Evolutionary conservation across 208 protist species (phyloP).

Genomic region (Wallacemonas sp.): DNA sequence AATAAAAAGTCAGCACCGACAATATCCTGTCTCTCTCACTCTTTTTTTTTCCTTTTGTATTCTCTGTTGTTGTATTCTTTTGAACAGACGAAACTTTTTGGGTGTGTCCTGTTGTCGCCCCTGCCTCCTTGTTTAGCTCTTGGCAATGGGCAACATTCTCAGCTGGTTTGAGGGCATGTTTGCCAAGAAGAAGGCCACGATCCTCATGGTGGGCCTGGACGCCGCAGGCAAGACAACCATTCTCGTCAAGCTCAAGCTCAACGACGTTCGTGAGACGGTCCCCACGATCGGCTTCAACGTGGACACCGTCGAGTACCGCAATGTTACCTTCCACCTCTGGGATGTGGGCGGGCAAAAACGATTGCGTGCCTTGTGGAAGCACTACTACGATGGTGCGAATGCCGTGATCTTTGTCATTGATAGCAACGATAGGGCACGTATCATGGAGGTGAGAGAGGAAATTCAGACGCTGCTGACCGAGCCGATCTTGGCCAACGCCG

Average conservation of each 20-base stretch:
- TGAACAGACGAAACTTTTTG: not conserved
- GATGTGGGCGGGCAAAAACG: slow-evolving; percentile 97
- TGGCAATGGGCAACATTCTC: slow-evolving; percentile 70
- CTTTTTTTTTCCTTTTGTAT: slow-evolving; percentile 9
- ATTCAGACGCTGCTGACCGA: slow-evolving; percentile 79
- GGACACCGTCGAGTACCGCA: slow-evolving; percentile 97
- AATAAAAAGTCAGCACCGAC: slow-evolving; percentile 12
- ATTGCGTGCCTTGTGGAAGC: slow-evolving; percentile 94
- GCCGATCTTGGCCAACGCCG: slow-evolving; percentile 70
- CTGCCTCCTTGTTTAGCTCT: not conserved
- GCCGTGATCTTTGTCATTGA: slow-evolving; percentile 96
- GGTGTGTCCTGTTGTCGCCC: not conserved
- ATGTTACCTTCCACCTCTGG: slow-evolving; percentile 98
- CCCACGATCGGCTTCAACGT: slow-evolving; percentile 99
- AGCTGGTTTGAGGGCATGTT: slow-evolving; percentile 79
- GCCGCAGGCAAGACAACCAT: slow-evolving; percentile 98
- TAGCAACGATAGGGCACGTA: slow-evolving; percentile 87
- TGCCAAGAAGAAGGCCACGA: slow-evolving; percentile 90
- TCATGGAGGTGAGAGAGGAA: slow-evolving; percentile 80
- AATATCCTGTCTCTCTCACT: slow-evolving; percentile 6
- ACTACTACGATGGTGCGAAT: slow-evolving; percentile 97
- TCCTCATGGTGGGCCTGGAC: slow-evolving; percentile 96
- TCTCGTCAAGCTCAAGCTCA: slow-evolving; percentile 97
- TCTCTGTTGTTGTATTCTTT: slow-evolving; percentile 3
- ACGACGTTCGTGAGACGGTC: slow-evolving; percentile 95